These are phyloP conservation scores for Macrocybe gigantea DNA, from an alignment of 768 basidiomycete genomes.

Conservation along the genomic window DNA sequence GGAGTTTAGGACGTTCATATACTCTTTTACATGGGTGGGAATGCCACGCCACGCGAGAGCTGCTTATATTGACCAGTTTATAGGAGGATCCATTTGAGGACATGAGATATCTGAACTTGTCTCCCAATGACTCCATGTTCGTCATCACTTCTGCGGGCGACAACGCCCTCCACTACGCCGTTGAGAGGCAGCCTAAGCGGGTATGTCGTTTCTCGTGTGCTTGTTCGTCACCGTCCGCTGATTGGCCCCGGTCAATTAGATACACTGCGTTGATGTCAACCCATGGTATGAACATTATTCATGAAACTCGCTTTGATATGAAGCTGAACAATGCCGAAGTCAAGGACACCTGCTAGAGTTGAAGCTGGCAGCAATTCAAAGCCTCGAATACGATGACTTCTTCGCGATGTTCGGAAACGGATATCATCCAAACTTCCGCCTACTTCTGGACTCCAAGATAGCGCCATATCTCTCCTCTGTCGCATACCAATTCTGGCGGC, in stretches of 20 bases:
- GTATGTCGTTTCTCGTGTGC: slow-evolving; percentile 20
- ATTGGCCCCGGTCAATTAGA: slow-evolving; percentile 21
- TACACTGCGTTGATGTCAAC: slow-evolving; percentile 74
- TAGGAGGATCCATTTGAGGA: slow-evolving; percentile 75
- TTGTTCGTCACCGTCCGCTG: neutral
- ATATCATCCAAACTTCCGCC: slow-evolving; percentile 50
- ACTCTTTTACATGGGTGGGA: slow-evolving; percentile 56
- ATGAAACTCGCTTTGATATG: neutral
- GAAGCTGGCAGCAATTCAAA: slow-evolving; percentile 62
- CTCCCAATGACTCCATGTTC: slow-evolving; percentile 58
- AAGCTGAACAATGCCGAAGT: slow-evolving; percentile 20
- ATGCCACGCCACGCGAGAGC: neutral
- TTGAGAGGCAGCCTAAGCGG: slow-evolving; percentile 51
- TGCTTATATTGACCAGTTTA: neutral
- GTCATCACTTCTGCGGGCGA: slow-evolving; percentile 77
- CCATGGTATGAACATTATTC: slow-evolving; percentile 35
- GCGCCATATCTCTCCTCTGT: slow-evolving; percentile 64
- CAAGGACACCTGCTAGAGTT: slow-evolving; percentile 78
- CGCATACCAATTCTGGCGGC: slow-evolving; percentile 75
- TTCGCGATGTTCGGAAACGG: slow-evolving; percentile 67
- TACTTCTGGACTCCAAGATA: slow-evolving; percentile 52
- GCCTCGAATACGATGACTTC: slow-evolving; percentile 54
- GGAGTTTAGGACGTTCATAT: slow-evolving; percentile 58
- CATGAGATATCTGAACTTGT: slow-evolving; percentile 55
- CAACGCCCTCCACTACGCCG: slow-evolving; percentile 76